phyloP scores from a whole-genome alignment of 1,139 yeast genomes.

The Kazachstania sp. region DNA sequence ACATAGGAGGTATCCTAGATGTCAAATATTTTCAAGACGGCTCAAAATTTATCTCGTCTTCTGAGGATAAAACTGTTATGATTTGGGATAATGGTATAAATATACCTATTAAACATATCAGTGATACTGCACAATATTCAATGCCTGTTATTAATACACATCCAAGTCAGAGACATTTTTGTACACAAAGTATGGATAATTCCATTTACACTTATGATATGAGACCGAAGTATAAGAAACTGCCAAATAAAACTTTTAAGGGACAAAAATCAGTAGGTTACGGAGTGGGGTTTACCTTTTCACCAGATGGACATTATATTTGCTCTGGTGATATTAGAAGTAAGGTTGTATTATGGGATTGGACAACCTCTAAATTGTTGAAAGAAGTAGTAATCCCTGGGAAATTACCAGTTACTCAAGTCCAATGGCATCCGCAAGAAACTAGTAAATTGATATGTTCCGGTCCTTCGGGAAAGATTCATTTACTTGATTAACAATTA shows the following conservation, averaged over 20 bases:
- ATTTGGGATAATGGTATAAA: slow-evolving; percentile 81
- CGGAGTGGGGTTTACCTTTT: slow-evolving; percentile 57
- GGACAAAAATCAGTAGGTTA: slow-evolving; percentile 76
- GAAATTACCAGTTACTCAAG: slow-evolving; percentile 44
- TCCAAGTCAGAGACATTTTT: slow-evolving; percentile 53
- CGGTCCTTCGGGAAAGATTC: slow-evolving; percentile 60
- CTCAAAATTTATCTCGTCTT: slow-evolving; percentile 60
- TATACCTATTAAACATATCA: slow-evolving; percentile 71
- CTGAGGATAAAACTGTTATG: slow-evolving; percentile 75
- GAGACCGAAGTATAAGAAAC: slow-evolving; percentile 50
- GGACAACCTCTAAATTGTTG: slow-evolving; percentile 57
- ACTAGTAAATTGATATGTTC: slow-evolving; percentile 58
- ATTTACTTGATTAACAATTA: slow-evolving; percentile 45
- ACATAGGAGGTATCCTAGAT: slow-evolving; percentile 62
- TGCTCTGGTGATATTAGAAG: slow-evolving; percentile 77
- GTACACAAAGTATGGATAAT: slow-evolving; percentile 78
- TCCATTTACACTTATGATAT: slow-evolving; percentile 58
- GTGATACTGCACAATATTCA: slow-evolving; percentile 75
- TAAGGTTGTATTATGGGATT: slow-evolving; percentile 67
- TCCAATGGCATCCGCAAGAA: slow-evolving; percentile 68
- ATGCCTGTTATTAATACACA: slow-evolving; percentile 61
- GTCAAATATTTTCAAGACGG: slow-evolving; percentile 51
- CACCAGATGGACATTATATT: slow-evolving; percentile 72
- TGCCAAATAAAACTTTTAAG: slow-evolving; percentile 51
- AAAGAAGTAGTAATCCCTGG: slow-evolving; percentile 48